Evolutionary conservation across 768 basidiomycete species (phyloP).

Genomic region (Pisolithus sp.): DNA sequence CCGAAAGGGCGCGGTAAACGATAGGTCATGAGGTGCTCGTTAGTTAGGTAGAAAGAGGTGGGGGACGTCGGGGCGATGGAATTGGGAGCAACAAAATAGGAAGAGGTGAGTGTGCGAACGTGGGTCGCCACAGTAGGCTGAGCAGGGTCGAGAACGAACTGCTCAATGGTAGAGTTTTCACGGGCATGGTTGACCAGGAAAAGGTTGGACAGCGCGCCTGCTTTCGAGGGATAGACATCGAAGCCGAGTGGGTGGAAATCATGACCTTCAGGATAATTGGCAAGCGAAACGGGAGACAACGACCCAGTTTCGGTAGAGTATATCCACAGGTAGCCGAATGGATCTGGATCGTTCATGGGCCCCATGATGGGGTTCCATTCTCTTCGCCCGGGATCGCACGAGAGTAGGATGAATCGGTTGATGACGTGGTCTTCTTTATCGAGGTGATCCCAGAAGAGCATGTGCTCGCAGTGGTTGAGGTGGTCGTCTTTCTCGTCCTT

Average conservation of each 20-base stretch:
- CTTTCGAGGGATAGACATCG: constrained; percentile 47
- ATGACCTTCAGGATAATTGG: constrained; percentile 47
- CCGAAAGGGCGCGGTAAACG: constrained; percentile 49
- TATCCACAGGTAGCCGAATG: constrained; percentile 56
- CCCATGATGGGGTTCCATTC: constrained; percentile 78
- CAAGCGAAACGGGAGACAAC: constrained; percentile 38
- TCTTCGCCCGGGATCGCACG: constrained; percentile 40
- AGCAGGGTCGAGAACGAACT: constrained; percentile 50
- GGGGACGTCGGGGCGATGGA: constrained; percentile 59
- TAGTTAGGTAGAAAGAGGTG: constrained; percentile 63
- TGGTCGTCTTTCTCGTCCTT: constrained; percentile 26
- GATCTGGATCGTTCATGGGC: constrained; percentile 51
- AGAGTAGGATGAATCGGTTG: constrained; percentile 38
- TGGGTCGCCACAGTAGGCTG: constrained; percentile 41
- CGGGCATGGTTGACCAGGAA: constrained; percentile 69
- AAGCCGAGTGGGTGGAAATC: constrained; percentile 72
- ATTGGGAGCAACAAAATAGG: constrained; percentile 60
- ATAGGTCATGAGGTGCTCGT: constrained; percentile 66
- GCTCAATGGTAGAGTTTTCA: constrained; percentile 55
- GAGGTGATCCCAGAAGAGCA: constrained; percentile 55
- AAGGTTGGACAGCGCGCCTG: constrained; percentile 46
- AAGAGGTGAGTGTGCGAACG: constrained; percentile 54
- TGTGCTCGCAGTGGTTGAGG: constrained; percentile 57
- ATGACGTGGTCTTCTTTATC: constrained; percentile 32
- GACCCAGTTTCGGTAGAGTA: constrained; percentile 28